Conservation (phyloP, 2,329 filamentous ascomycete species). For the Nigrospora sphaerica region DNA sequence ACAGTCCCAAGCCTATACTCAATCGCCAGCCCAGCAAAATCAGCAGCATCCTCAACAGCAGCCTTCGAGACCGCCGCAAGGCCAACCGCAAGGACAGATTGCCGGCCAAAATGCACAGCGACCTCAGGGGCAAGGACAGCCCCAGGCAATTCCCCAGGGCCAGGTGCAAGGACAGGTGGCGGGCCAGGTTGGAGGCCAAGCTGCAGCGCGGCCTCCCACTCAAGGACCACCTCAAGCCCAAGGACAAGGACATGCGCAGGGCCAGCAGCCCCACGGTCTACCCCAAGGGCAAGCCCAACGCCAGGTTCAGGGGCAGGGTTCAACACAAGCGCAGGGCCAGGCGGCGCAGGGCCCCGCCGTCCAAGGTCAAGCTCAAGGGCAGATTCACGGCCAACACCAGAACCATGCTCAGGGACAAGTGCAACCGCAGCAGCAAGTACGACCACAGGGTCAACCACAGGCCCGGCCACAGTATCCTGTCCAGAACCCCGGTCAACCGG, state of each 20-base stretch:
- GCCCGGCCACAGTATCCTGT: neutral
- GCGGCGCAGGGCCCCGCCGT: neutral
- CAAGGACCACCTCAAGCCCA: slow-evolving; percentile 1
- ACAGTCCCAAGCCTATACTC: neutral
- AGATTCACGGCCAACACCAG: neutral
- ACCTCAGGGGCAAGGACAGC: too few relatives aligned
- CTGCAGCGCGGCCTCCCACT: neutral
- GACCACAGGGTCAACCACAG: neutral
- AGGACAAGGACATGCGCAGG: neutral
- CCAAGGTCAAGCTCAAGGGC: neutral
- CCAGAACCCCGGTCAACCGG: neutral
- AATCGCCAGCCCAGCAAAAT: slow-evolving; percentile 19
- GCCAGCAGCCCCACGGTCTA: neutral
- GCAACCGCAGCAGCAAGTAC: neutral
- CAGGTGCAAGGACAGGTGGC: too few relatives aligned
- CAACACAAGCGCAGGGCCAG: neutral
- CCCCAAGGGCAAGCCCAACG: neutral
- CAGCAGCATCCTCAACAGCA: slow-evolving; percentile 1
- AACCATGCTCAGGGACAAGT: neutral
- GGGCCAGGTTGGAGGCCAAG: too few relatives aligned
- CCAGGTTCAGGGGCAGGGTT: neutral
- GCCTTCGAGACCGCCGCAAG: neutral
- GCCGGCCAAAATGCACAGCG: too few relatives aligned
- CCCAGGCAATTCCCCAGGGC: too few relatives aligned
- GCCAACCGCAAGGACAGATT: neutral